Evolutionary conservation across 495 filamentous ascomycete species (phyloP), one percentile per base, ranked within the genome.

Genomic region (Aspergillus nanangensis): DNA sequence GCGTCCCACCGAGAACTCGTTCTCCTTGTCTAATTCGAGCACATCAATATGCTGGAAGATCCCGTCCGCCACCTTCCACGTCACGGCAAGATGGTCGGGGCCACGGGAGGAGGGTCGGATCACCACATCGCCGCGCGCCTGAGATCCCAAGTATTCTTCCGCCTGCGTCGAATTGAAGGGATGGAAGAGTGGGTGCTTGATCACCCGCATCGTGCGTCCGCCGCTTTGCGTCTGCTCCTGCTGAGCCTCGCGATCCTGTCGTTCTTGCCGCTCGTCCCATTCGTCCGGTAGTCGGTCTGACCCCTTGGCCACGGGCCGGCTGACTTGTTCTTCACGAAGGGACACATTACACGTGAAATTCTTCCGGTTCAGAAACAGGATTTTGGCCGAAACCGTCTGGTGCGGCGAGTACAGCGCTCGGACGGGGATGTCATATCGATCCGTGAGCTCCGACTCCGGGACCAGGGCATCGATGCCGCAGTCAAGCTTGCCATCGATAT

Each of bases 41-140:
- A 98, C 94, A 62, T 98, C 94, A 45, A 98, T 88, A 58, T 98
- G 93, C 69, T 98, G 92, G 57, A 88, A 97, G 27, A 96, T 80
- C 45, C 86, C 85, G 53, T 97, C 88, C 0, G 87, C 80, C n/a
- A 98, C 89, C 67, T 97, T 98, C 93, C 93, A 98, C 1, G 93
- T 98, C 32, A 98, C 79, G 3, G 92, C 90, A 38, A 98, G 78
- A 66, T 98, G 93, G 63, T 98, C 94, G 27, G 84, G 83, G 10
- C 93, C 93, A 51, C 90, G 93, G 18, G 90, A 95, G 2, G 88
- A 95, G 10, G 93, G 93, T 9, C 93, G 85, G 55, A 98, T 96
- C 25, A 98, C 87, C 38, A 93, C 87, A 55, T 97, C 94, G 18
- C 93, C 93, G 3, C 82, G 76, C 44, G 79, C 78, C 62, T 90